Percentiles rank a stretch among this genome's conserved stretches.
phyloP scores from a whole-genome alignment of 208 protist species.

The Acanthamoeba rhysodes region DNA sequence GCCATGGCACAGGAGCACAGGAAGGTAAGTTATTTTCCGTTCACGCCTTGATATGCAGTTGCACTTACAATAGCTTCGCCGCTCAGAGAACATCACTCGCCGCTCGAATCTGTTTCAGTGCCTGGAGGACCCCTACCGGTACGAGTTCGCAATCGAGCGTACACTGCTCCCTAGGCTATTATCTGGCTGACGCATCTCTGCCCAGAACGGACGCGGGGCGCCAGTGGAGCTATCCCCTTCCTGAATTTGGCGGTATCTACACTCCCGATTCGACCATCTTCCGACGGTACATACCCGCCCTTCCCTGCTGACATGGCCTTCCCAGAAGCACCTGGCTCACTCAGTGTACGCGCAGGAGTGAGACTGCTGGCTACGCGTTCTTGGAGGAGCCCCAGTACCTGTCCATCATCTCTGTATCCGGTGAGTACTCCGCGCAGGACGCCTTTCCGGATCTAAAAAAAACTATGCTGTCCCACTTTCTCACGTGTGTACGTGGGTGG shows the following conservation, averaged over 20 bases:
- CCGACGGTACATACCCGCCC: background rate
- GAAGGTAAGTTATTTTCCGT: background rate
- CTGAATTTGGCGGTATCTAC: slow-evolving; percentile 66
- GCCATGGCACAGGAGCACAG: slow-evolving; percentile 32
- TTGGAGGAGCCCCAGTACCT: slow-evolving; percentile 52
- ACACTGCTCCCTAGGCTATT: background rate
- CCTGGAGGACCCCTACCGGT: slow-evolving; percentile 65
- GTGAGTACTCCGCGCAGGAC: background rate
- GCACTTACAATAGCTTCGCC: background rate
- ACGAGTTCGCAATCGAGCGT: background rate
- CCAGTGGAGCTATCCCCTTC: slow-evolving; percentile 53
- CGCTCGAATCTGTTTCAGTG: slow-evolving; percentile 72
- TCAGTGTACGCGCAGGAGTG: background rate
- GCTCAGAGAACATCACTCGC: slow-evolving; percentile 34
- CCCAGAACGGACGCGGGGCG: background rate
- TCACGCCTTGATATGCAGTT: background rate
- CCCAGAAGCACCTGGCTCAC: too few species aligned
- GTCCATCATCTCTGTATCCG: slow-evolving; percentile 42
- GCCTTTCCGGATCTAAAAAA: background rate
- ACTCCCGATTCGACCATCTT: slow-evolving; percentile 15
- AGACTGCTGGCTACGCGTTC: slow-evolving; percentile 43
- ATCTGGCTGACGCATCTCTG: too few species aligned
- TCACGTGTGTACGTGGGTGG: too few species aligned
- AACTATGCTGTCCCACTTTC: too few species aligned
- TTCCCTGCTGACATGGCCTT: background rate